Conservation (phyloP, 805 yeast species). For the Wickerhamomyces xylosicus region DNA sequence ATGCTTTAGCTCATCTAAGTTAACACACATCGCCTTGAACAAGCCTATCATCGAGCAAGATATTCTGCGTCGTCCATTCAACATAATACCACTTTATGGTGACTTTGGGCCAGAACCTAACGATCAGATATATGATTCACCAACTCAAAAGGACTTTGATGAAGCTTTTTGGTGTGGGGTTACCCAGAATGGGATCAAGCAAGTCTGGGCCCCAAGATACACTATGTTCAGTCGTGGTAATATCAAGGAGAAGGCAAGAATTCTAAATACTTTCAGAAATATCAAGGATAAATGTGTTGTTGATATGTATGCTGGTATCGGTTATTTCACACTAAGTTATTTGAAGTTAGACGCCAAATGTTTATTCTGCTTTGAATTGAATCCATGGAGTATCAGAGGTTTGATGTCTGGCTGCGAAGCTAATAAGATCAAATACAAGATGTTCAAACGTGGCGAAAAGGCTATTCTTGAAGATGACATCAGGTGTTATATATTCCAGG, state of each 20-base stretch:
- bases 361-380: conserved; percentile 72
- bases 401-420: conserved; percentile 40
- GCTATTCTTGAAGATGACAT: conserved; percentile 19
- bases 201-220: conserved; percentile 75
- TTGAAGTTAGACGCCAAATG: conserved; percentile 39
- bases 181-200: conserved; percentile 64
- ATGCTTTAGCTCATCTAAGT: conserved; percentile 9
- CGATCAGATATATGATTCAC: conserved; percentile 19
- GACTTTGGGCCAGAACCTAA: conserved; percentile 45
- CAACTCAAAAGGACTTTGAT: conserved; percentile 32
- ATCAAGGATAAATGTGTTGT: conserved; percentile 36
- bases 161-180: conserved; percentile 63
- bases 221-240: conserved; percentile 89
- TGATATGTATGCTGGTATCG: conserved; percentile 79
- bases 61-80: conserved; percentile 53
- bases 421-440: conserved; percentile 31
- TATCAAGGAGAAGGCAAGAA: conserved; percentile 66
- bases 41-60: conserved; percentile 52
- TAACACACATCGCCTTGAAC: conserved; percentile 62
- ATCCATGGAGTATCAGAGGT: conserved; percentile 79
- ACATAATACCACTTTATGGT: conserved; percentile 51
- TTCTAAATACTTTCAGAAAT: conserved; percentile 32
- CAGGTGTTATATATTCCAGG: conserved; percentile 39
- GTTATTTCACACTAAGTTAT: conserved; percentile 71
- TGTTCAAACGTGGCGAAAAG: conserved; percentile 23